Conservation (phyloP, 2,329 filamentous ascomycete species). For the Colletotrichum plurivorum region DNA sequence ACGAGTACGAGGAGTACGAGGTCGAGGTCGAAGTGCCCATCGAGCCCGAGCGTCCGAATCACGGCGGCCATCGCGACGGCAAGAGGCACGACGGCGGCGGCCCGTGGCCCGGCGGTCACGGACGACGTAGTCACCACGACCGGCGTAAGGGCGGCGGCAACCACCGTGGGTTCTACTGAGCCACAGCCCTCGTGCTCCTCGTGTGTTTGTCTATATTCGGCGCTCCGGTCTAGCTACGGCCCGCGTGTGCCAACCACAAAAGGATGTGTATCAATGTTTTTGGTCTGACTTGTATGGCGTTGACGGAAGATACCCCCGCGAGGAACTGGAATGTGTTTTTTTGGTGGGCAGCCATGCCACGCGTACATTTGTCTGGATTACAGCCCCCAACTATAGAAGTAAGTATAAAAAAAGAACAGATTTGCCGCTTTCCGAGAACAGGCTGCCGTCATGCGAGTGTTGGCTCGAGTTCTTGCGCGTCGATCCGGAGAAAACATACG, state of each 20-base stretch:
- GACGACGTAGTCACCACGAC: slow-evolving; percentile 21
- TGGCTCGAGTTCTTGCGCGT: no score
- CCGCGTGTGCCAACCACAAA: not conserved
- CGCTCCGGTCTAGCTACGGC: not conserved
- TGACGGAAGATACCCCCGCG: slow-evolving; percentile 36
- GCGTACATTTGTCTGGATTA: slow-evolving; percentile 27
- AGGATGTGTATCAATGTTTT: not conserved
- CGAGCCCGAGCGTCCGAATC: slow-evolving; percentile 45
- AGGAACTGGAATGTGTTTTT: slow-evolving; percentile 23
- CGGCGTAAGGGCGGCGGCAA: slow-evolving; percentile 32
- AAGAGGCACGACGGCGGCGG: slow-evolving; percentile 26
- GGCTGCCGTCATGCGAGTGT: no score
- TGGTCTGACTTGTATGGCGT: slow-evolving; percentile 33
- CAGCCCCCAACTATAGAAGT: not conserved
- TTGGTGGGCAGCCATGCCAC: not conserved
- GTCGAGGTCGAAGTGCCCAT: slow-evolving; percentile 81
- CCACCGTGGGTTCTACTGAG: slow-evolving; percentile 32
- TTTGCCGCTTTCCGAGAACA: no score
- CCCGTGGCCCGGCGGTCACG: slow-evolving; percentile 13
- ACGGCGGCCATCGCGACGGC: slow-evolving; percentile 23
- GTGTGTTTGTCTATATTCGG: not conserved
- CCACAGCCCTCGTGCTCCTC: not conserved
- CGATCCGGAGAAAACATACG: no score
- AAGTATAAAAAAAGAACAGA: not conserved
- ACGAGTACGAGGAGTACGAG: slow-evolving; percentile 83